These are phyloP conservation scores for Raddia distichophylla DNA, from an alignment of 176 grass and related monocot genomes.

Conservation along the genomic window DNA sequence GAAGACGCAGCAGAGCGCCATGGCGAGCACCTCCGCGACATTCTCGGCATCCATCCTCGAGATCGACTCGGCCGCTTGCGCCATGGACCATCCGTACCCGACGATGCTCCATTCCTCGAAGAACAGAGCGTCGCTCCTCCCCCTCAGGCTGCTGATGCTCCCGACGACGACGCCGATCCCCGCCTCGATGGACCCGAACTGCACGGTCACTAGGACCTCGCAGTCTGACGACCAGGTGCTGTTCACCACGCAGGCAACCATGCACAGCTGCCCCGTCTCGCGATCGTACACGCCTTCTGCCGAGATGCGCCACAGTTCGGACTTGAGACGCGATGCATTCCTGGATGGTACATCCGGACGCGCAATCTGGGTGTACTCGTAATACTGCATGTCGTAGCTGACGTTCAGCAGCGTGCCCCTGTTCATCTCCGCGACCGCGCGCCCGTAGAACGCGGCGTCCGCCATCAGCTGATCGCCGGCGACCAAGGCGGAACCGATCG, in stretches of 20 bases:
- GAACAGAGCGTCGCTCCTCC: slow-evolving; percentile 54
- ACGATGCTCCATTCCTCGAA: slow-evolving; percentile 32
- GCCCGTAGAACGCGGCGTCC: slow-evolving; percentile 14
- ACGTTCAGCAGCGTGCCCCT: slow-evolving; percentile 32
- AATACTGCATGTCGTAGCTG: slow-evolving; percentile 45
- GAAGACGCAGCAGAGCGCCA: slow-evolving; percentile 58
- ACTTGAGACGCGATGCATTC: not conserved
- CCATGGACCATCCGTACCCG: not conserved
- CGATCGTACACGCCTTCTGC: slow-evolving; percentile 76
- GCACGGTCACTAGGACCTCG: slow-evolving; percentile 43
- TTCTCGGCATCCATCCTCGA: slow-evolving; percentile 46
- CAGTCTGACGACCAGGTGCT: slow-evolving; percentile 48
- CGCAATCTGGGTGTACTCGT: too few relatives aligned
- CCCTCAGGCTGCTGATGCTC: slow-evolving; percentile 66
- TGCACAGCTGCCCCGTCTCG: slow-evolving; percentile 42
- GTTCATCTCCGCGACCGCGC: not conserved
- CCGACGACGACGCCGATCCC: not conserved
- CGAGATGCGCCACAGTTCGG: slow-evolving; percentile 1
- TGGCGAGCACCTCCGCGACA: slow-evolving; percentile 42
- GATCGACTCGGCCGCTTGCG: slow-evolving; percentile 12
- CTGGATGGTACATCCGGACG: not conserved
- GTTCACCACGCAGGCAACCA: slow-evolving; percentile 54
- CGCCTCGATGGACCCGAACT: slow-evolving; percentile 35
- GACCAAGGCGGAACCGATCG: slow-evolving; percentile 37
- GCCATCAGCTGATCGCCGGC: not conserved